Percentiles rank a stretch among this genome's conserved stretches.
phyloP scores from a whole-genome alignment of 169 alveolate species.

The Babesia bigemina region DNA sequence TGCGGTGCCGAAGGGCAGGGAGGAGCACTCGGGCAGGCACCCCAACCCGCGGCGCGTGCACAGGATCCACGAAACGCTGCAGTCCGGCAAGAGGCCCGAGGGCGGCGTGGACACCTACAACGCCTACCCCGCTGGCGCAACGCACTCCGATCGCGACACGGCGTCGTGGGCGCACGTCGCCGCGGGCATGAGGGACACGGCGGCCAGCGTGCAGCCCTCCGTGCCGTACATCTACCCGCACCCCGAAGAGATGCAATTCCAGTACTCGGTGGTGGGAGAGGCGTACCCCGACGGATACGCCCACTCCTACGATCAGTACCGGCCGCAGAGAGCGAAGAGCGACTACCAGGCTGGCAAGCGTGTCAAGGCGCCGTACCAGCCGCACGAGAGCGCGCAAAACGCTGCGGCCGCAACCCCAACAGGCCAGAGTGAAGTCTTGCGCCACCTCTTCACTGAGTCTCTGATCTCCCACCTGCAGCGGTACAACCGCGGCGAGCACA shows the following conservation, averaged over 20 bases:
- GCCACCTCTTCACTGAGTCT: background rate
- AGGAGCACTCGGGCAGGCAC: background rate
- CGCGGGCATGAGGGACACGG: slow-evolving; percentile 9
- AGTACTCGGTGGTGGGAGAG: slow-evolving; percentile 1
- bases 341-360: background rate
- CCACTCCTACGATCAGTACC: slow-evolving; percentile 12
- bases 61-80: background rate
- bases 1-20: background rate
- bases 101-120: background rate
- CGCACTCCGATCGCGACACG: background rate
- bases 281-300: slow-evolving; percentile 13
- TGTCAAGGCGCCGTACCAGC: background rate
- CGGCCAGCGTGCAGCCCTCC: background rate
- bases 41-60: background rate
- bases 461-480: slow-evolving; percentile 2
- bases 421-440: slow-evolving; percentile 8
- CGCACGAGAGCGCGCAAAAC: background rate
- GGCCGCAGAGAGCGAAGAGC: background rate
- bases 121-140: background rate
- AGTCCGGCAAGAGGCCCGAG: background rate
- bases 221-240: background rate
- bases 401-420: background rate
- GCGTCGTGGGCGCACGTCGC: slow-evolving; percentile 49
- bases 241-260: slow-evolving; percentile 11
- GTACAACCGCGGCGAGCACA: slow-evolving; percentile 28